Percentiles rank a stretch among this genome's conserved stretches.
Evolutionary conservation across 1,284 basidiomycete genomes (phyloP).

Genomic region (Irpex sp.): DNA sequence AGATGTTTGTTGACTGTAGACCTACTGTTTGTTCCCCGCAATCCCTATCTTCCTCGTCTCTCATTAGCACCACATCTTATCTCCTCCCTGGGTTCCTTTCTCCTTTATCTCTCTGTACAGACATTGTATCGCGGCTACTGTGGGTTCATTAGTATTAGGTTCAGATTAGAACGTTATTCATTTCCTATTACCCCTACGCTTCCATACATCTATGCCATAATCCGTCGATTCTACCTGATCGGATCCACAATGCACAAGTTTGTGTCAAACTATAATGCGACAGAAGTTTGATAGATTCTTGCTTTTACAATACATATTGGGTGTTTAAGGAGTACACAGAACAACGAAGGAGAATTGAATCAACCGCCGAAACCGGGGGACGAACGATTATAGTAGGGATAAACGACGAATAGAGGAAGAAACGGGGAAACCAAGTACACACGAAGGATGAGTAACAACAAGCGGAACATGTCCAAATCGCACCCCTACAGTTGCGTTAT

Average conservation of each 20-base stretch:
- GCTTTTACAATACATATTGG: constrained; percentile 1
- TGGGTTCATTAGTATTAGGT: too few species aligned
- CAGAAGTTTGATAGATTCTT: not conserved
- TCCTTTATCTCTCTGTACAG: too few species aligned
- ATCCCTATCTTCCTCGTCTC: not conserved
- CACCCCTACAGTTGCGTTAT: not conserved
- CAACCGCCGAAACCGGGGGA: not conserved
- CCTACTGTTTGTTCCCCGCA: not conserved
- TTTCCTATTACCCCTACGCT: too few species aligned
- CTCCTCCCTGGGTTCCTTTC: too few species aligned
- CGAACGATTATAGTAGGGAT: not conserved
- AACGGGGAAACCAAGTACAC: not conserved
- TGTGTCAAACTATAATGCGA: too few species aligned
- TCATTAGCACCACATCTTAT: not conserved
- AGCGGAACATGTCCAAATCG: not conserved
- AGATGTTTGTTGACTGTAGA: not conserved
- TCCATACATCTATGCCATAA: too few species aligned
- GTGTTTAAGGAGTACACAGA: not conserved
- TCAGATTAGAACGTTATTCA: too few species aligned
- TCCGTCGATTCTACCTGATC: too few species aligned
- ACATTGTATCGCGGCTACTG: too few species aligned
- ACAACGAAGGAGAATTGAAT: not conserved
- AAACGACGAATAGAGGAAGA: not conserved
- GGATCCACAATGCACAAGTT: too few species aligned
- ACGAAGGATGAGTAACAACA: not conserved